Evolutionary conservation across 2,329 filamentous ascomycete genomes (phyloP).

Genomic region (Neonectria hederae): DNA sequence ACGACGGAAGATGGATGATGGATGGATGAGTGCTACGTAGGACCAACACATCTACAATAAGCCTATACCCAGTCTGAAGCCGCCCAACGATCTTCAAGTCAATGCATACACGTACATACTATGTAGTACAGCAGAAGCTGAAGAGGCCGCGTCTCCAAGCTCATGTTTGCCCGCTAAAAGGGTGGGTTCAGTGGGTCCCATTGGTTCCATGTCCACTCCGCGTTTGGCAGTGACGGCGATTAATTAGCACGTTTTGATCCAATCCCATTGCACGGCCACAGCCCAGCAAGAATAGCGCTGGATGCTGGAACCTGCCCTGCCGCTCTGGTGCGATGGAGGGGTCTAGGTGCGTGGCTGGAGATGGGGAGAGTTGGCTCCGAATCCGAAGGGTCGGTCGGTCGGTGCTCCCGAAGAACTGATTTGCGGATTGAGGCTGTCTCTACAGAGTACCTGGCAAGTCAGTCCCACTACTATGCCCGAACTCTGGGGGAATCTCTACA

Average conservation of each 20-base stretch:
- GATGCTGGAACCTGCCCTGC: not conserved
- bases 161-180: conserved; percentile 20
- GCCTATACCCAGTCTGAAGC: not conserved
- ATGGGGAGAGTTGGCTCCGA: not conserved
- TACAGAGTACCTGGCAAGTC: not conserved
- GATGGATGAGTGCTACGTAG: not conserved
- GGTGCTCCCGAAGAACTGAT: not conserved
- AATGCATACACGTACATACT: not conserved
- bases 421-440: not conserved
- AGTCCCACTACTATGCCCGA: not conserved
- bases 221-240: conserved; percentile 1
- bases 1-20: not conserved
- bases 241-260: not conserved
- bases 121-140: no score
- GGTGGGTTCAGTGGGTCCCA: conserved; percentile 26
- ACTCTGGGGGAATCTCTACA: not conserved
- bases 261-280: conserved; percentile 14
- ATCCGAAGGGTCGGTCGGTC: conserved; percentile 5
- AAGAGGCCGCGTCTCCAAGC: conserved; percentile 37
- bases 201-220: not conserved
- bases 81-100: not conserved
- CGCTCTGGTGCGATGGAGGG: conserved; percentile 1
- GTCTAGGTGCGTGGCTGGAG: conserved; percentile 19
- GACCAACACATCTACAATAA: not conserved
- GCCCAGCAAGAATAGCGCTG: no score